These are phyloP conservation scores for Trichosporon coremiiforme DNA, from an alignment of 1,284 basidiomycete genomes.

Conservation along the genomic window DNA sequence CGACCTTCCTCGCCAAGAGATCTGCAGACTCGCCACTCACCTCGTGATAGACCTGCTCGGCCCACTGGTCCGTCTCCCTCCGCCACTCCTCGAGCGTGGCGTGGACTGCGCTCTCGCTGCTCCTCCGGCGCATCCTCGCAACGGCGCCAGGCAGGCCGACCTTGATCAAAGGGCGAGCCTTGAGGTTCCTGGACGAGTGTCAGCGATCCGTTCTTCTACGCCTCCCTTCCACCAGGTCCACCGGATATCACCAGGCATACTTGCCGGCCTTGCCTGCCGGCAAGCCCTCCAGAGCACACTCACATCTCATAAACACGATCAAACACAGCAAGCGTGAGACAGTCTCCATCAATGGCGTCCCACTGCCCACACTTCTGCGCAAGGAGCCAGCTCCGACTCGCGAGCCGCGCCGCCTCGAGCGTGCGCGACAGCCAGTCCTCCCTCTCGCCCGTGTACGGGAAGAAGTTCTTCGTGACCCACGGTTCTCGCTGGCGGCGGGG, in stretches of 20 bases:
- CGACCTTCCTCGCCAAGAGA: background rate
- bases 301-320: background rate
- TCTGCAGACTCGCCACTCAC: background rate
- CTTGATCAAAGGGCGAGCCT: no score
- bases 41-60: background rate
- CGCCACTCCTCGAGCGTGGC: background rate
- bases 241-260: no score
- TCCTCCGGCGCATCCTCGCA: background rate
- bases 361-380: background rate
- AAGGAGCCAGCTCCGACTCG: background rate
- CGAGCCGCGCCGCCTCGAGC: slow-evolving; percentile 4
- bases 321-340: slow-evolving; percentile 4
- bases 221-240: background rate
- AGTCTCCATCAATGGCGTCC: background rate
- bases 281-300: background rate
- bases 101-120: background rate
- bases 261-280: no score
- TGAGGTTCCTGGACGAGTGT: no score
- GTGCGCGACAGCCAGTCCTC: background rate
- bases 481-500: background rate
- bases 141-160: no score
- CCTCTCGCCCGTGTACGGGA: background rate
- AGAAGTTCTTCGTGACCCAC: slow-evolving; percentile 11
- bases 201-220: background rate
- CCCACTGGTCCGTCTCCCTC: background rate